Base-by-base conservation (phyloP, 768 basidiomycete species). In the Leccinellum rugosiceps region DNA sequence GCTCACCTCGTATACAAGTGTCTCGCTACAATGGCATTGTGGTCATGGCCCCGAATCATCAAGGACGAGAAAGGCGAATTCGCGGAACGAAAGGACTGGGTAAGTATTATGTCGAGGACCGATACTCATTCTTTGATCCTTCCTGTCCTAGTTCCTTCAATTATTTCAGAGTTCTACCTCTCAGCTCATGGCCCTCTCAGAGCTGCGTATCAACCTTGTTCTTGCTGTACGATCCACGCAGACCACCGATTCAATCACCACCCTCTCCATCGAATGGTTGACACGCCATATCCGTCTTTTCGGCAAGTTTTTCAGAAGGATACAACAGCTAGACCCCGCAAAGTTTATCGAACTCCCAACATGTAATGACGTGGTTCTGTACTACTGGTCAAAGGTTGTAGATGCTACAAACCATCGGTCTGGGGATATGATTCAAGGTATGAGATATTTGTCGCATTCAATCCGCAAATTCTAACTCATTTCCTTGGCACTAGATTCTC, bases 351-450 rank as follows among this genome's bases (percentile, higher is more conserved):
- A 74, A 41, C 72, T 92, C 23, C 85, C 88, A 2, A 70, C 75
- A 45, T 90, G 85, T 63, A 80, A 78, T 30, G 83, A 87, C 53
- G 68, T 92, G 25, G 81, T 94, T 50, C 75, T 90, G 28, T 92
- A 84, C 63, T 92, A 92, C 66, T 94, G 92, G 92, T 81, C 79
- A 30, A 84, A 89, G 65, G 84, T 94, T 21, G 83, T 86, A 9
- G 80, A 85, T 57, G 87, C 91, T n/a, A 83, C 87, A 15, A 70
- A 77, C 53, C 55, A 60, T 35, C 78, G 78, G 38, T 75, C 83
- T 6, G 65, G 76, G 13, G 79, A 80, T 21, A 67, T 79, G 34
- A 81, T 89, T 44, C 74, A 79, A 66, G 90, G 90, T 87, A 63
- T 43, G 72, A 49, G n/a, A 49, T 17, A 56, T 34, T 49, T 31